Percentiles rank a stretch among this genome's conserved stretches.
Conservation (phyloP, 192 early-diverging fungal species). For the Coemansia sp. region DNA sequence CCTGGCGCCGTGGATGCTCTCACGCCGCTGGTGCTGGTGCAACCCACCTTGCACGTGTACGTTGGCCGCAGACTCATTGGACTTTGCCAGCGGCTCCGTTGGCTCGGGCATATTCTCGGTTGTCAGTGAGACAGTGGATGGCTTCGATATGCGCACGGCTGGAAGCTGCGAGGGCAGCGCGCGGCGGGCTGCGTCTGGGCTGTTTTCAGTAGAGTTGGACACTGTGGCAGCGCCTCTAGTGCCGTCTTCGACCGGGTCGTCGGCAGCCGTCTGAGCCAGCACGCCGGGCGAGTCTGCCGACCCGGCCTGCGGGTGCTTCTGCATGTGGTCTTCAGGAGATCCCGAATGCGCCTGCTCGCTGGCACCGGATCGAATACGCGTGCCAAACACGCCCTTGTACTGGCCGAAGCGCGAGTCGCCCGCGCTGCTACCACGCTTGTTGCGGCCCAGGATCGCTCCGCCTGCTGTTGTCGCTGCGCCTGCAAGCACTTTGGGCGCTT, state of each 20-base stretch:
- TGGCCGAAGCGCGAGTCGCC: constrained; percentile 39
- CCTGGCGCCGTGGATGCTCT: constrained; percentile 11
- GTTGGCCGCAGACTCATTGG: constrained; percentile 9
- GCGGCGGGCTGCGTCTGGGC: constrained; percentile 9
- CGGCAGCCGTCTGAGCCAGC: background rate
- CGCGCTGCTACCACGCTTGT: constrained; percentile 35
- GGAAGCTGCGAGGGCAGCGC: background rate
- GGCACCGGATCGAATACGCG: constrained; percentile 9
- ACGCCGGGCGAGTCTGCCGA: constrained; percentile 1
- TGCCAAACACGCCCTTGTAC: constrained; percentile 43
- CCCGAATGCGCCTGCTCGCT: constrained; percentile 17
- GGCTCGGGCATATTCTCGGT: background rate
- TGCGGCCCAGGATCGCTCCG: constrained; percentile 11
- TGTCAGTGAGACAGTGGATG: constrained; percentile 11
- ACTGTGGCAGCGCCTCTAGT: background rate
- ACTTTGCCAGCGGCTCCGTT: constrained; percentile 9
- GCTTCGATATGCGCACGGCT: constrained; percentile 12
- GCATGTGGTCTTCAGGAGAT: constrained; percentile 7
- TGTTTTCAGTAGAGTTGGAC: constrained; percentile 7
- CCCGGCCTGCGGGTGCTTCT: constrained; percentile 1
- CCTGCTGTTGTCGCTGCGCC: background rate
- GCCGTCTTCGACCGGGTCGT: background rate
- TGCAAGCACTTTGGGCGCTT: constrained; percentile 5
- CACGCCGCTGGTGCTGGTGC: constrained; percentile 9
- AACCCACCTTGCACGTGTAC: background rate